Base-by-base conservation (phyloP, 106 monocot species). In the Cymbidium sinense region DNA sequence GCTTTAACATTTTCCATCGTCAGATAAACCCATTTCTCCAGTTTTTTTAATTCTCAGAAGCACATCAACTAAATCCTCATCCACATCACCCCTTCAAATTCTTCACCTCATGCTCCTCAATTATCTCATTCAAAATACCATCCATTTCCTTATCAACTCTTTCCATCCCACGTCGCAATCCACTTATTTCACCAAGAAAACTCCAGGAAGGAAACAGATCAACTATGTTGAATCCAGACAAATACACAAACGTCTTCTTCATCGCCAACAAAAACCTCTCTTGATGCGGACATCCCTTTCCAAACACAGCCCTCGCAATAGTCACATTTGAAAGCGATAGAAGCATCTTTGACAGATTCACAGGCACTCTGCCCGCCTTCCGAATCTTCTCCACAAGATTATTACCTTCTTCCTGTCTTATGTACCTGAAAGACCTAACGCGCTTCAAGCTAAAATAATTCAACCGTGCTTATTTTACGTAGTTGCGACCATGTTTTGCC, bases 1-100 rank as follows among this genome's bases (percentile, higher is more conserved):
- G 80, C 82, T 77, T 87, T 85, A 29, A 84, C 70, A 52, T 61
- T 33, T 5, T 81, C 77, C 3, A 41, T 54, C n/a, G n/a, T n/a
- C n/a, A 0, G 73, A 75, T 13, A 15, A 77, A 41, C 76, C 70
- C 6, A 73, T 29, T 0, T 29, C 52, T 13, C 76, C 80, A 3
- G 79, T 36, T 1, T 39, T 71, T n/a, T 82, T 79, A 19, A 87
- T 34, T 15, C 75, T 80, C 12, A 90, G 76, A 20, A 85, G 79
- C 0, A 83, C 83, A 74, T 86, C 85, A 10, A 85, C 73, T 7
- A 85, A 23, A 43, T 80, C 85, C 50, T 52, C 31, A 17, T 64
- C 0, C 13, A 41, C 36, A 29, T 29, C 73, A 6, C 21, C 5
- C 3, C 20, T 77, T 73, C 33, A 7, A 0, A 34, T 7, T 23